phyloP scores from a whole-genome alignment of 352 stramenopile genomes.

The Phytopythium mirpurense region DNA sequence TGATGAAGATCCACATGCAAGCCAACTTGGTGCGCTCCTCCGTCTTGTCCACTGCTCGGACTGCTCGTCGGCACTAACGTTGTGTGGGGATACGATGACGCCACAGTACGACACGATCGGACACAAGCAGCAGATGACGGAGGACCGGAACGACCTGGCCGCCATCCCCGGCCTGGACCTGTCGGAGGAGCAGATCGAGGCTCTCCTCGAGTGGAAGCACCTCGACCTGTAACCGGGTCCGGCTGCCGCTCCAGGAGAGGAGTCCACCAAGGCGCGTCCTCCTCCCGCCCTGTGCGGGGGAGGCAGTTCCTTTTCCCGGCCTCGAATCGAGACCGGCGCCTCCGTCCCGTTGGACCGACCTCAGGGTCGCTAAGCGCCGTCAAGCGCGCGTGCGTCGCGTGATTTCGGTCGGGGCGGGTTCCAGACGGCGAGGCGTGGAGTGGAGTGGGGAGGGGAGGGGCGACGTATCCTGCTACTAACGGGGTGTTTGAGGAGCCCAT shows the following conservation, averaged over 20 bases:
- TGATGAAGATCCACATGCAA: conserved; percentile 78
- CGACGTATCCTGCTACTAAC: conserved; percentile 3
- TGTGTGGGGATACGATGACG: too few species aligned
- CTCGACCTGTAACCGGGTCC: conserved; percentile 32
- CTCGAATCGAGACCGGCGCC: conserved; percentile 6
- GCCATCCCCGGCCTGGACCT: conserved; percentile 56
- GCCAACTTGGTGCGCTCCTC: conserved; percentile 33
- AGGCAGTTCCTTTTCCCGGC: conserved; percentile 6
- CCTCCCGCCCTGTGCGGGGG: background rate
- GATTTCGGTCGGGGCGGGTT: background rate
- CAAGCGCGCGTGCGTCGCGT: background rate
- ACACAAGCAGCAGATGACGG: conserved; percentile 47
- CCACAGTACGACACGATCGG: conserved; percentile 34
- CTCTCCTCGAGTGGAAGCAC: conserved; percentile 85
- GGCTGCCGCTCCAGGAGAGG: conserved; percentile 3
- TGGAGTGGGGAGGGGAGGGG: background rate
- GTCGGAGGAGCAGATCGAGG: conserved; percentile 49
- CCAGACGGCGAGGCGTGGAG: background rate
- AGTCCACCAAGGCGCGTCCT: conserved; percentile 2
- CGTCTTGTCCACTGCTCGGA: too few species aligned
- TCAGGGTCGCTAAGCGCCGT: background rate
- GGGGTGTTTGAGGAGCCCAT: conserved; percentile 1
- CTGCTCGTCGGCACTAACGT: too few species aligned
- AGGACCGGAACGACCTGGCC: conserved; percentile 63
- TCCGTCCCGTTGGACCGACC: background rate